Percentiles rank a stretch among this genome's conserved stretches.
Evolutionary conservation across 768 basidiomycete species (phyloP).

Genomic region (Paxillus rubicundulus): DNA sequence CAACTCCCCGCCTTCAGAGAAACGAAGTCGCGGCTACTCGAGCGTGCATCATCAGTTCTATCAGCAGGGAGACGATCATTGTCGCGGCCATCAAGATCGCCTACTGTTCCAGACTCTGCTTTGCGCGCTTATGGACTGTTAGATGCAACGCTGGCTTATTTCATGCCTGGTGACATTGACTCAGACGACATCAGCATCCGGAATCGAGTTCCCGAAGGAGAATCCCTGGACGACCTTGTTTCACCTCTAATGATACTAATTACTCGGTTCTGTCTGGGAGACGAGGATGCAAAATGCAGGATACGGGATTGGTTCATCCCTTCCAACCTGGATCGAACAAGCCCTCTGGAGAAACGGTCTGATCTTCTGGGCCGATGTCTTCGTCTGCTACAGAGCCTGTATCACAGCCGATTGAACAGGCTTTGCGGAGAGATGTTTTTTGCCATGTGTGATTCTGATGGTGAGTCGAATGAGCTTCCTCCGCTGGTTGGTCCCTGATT

Average conservation of each 20-base stretch:
- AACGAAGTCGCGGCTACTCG: conserved; percentile 21
- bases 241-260: conserved; percentile 76
- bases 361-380: conserved; percentile 79
- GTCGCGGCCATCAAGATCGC: conserved; percentile 48
- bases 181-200: conserved; percentile 65
- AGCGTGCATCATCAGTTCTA: conserved; percentile 27
- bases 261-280: conserved; percentile 64
- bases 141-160: conserved; percentile 55
- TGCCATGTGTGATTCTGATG: conserved; percentile 76
- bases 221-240: conserved; percentile 72
- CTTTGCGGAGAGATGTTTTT: conserved; percentile 86
- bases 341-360: conserved; percentile 67
- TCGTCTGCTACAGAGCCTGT: conserved; percentile 71
- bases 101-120: conserved; percentile 45
- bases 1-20: conserved; percentile 17
- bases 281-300: conserved; percentile 52
- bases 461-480: conserved; percentile 31
- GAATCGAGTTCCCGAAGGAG: conserved; percentile 39
- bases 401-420: conserved; percentile 70
- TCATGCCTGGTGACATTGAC: conserved; percentile 63
- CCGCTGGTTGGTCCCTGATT: not conserved
- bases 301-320: conserved; percentile 74
- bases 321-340: conserved; percentile 73
- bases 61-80: conserved; percentile 30
- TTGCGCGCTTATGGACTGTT: conserved; percentile 67